Evolutionary conservation across 331 rosid species (phyloP).

Genomic region (Arachis monticola): DNA sequence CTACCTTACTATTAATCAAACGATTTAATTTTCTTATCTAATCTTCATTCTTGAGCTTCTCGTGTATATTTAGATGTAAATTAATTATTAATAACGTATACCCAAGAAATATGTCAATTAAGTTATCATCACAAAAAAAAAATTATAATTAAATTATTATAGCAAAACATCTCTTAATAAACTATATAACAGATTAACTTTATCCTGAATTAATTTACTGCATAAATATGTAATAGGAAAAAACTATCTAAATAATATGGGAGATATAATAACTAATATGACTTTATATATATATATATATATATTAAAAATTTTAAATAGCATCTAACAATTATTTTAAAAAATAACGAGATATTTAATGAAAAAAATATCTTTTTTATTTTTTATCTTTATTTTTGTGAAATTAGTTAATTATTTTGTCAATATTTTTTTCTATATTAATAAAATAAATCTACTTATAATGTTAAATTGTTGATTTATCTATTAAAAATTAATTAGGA

Average conservation of each 20-base stretch:
- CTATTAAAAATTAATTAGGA: too few species aligned
- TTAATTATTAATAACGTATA: neutral
- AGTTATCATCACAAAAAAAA: neutral
- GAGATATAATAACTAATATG: too few species aligned
- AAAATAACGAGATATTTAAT: too few species aligned
- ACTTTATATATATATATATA: too few species aligned
- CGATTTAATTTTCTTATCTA: neutral
- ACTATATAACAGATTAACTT: neutral
- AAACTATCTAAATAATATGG: neutral
- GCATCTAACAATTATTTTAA: too few species aligned
- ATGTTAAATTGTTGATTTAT: too few species aligned
- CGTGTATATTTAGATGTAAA: neutral
- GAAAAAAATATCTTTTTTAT: too few species aligned
- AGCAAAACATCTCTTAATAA: neutral
- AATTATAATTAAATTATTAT: neutral
- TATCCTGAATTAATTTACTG: neutral
- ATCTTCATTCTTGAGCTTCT: neutral
- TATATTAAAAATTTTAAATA: too few species aligned
- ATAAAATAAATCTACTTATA: too few species aligned
- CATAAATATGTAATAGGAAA: conserved; percentile 3
- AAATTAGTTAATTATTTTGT: too few species aligned
- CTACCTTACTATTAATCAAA: conserved; percentile 1
- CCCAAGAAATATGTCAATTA: neutral
- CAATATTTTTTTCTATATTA: too few species aligned
- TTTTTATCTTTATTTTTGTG: too few species aligned